Conservation (phyloP, 176 grass and related monocot genomes). For the Triticum timopheevii region DNA sequence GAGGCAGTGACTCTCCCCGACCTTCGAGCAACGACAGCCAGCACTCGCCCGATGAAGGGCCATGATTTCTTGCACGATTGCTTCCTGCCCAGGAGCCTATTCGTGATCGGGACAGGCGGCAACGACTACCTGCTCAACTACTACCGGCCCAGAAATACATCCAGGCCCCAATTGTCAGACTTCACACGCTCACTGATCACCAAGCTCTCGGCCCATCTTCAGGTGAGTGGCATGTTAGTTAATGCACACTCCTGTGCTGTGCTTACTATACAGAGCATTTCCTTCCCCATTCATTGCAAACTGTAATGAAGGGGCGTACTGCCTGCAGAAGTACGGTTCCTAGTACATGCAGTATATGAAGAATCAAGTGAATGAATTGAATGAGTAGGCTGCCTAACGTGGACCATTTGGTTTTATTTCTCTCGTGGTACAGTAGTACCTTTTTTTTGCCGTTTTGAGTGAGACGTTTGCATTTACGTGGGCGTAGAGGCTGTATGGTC, state of each 20-base stretch:
- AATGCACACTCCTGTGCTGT: background rate
- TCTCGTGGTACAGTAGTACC: background rate
- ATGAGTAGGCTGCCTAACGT: background rate
- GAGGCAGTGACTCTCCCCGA: conserved; percentile 48
- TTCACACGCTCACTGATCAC: conserved; percentile 48
- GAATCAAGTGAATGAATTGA: background rate
- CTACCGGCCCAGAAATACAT: conserved; percentile 20
- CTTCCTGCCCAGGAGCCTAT: conserved; percentile 54
- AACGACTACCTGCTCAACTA: conserved; percentile 71
- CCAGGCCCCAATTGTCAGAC: background rate
- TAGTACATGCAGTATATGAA: background rate
- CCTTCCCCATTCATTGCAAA: background rate
- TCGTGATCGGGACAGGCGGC: conserved; percentile 56
- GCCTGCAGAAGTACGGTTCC: background rate
- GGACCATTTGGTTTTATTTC: conserved; percentile 5
- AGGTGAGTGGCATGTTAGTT: conserved; percentile 21
- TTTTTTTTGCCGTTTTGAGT: background rate
- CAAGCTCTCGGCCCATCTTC: conserved; percentile 46
- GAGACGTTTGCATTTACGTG: background rate
- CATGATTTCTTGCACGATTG: conserved; percentile 7
- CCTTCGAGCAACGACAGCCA: conserved; percentile 18
- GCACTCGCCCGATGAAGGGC: background rate
- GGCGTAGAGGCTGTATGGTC: conserved; percentile 44
- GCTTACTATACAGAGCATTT: background rate
- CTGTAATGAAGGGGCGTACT: background rate